Evolutionary conservation across 176 grass and related monocot genomes (phyloP).

Genomic region (Aegilops longissima): DNA sequence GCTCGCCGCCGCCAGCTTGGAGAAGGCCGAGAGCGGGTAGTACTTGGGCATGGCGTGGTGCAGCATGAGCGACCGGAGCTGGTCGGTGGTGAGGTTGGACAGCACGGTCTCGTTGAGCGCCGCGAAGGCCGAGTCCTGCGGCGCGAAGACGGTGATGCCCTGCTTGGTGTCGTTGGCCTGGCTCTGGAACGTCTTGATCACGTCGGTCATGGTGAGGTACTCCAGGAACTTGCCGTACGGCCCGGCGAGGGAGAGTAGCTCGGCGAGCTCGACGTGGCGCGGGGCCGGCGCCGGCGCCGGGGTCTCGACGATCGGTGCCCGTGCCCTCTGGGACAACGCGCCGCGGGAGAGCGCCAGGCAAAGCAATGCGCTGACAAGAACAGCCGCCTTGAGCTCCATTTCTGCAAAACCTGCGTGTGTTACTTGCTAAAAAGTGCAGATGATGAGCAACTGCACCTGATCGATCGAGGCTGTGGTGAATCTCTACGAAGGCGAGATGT

Average conservation of each 20-base stretch:
- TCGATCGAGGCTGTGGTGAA: background rate
- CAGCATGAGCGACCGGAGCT: conserved; percentile 48
- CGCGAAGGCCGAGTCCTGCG: conserved; percentile 41
- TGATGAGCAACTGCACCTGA: background rate
- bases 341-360: conserved; percentile 14
- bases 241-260: conserved; percentile 46
- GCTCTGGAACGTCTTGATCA: conserved; percentile 48
- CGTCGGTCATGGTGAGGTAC: conserved; percentile 45
- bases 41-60: conserved; percentile 43
- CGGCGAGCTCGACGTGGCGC: conserved; percentile 41
- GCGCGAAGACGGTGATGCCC: conserved; percentile 60
- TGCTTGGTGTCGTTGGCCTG: conserved; percentile 42
- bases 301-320: background rate
- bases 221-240: conserved; percentile 44
- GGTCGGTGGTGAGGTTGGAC: conserved; percentile 43
- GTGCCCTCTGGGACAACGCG: background rate
- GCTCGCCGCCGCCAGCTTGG: conserved; percentile 26
- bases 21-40: conserved; percentile 51
- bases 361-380: background rate
- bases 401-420: background rate
- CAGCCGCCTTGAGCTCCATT: conserved; percentile 15
- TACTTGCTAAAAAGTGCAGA: background rate
- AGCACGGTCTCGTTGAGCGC: conserved; percentile 22
- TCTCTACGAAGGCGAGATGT: background rate
- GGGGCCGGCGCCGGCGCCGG: conserved; percentile 59